Conservation (phyloP, 208 protist species). For the Kentomonas sorsogonicus region DNA sequence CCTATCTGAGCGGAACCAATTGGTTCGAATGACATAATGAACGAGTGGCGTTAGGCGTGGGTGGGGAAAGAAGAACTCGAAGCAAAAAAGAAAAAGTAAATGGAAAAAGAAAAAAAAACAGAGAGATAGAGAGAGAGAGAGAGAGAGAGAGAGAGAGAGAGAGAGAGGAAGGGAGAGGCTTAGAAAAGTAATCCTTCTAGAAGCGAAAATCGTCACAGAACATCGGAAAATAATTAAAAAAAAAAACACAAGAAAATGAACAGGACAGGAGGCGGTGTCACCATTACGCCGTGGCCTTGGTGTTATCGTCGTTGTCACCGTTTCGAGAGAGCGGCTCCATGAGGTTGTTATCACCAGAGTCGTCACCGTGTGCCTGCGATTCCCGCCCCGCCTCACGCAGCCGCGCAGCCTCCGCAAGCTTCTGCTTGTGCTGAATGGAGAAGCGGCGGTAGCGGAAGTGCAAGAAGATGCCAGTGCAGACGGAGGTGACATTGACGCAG, state of each 20-base stretch:
- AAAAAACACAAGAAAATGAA: too few relatives aligned
- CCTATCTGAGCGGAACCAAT: too few relatives aligned
- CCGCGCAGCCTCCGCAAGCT: conserved; percentile 35
- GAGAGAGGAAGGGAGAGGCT: too few relatives aligned
- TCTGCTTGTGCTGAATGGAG: conserved; percentile 22
- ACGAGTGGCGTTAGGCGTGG: not conserved
- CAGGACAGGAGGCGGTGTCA: not conserved
- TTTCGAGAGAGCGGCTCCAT: too few relatives aligned
- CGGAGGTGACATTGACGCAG: conserved; percentile 15
- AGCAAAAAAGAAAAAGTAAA: conserved; percentile 6
- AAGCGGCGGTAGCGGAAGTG: conserved; percentile 39
- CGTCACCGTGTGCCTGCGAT: not conserved
- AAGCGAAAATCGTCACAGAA: too few relatives aligned
- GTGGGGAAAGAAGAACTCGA: not conserved
- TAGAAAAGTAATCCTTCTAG: not conserved
- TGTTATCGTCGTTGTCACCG: too few relatives aligned
- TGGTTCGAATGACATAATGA: too few relatives aligned
- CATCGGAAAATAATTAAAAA: not conserved
- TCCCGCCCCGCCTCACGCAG: conserved; percentile 17
- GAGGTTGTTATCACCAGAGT: too few relatives aligned
- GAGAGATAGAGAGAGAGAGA: too few relatives aligned
- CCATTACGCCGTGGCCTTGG: too few relatives aligned
- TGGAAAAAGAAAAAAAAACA: conserved; percentile 6
- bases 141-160: too few relatives aligned
- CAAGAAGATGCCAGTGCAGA: conserved; percentile 24